Percentiles rank a stretch among this genome's conserved stretches.
Evolutionary conservation across 768 basidiomycete species (phyloP).

Genomic region (Lactarius quietus): DNA sequence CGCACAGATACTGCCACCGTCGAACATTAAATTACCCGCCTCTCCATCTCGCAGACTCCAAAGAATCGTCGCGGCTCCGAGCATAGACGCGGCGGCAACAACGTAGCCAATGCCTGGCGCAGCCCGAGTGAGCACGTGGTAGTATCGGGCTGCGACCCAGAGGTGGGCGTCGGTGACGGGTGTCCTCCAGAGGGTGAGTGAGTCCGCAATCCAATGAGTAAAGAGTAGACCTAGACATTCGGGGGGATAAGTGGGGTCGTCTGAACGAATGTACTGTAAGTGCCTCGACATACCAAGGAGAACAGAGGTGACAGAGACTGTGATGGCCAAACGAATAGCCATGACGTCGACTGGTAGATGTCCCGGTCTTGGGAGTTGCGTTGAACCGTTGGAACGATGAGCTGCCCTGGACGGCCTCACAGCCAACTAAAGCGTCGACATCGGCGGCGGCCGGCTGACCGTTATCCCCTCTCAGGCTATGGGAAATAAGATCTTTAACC

Average conservation of each 20-base stretch:
- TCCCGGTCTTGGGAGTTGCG: too few species aligned
- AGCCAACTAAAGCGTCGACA: too few species aligned
- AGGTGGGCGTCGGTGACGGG: slow-evolving; percentile 78
- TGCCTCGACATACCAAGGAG: slow-evolving; percentile 55
- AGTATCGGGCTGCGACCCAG: slow-evolving; percentile 81
- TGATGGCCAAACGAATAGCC: slow-evolving; percentile 68
- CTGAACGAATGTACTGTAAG: too few species aligned
- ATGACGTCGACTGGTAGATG: slow-evolving; percentile 22
- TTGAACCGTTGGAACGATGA: neutral
- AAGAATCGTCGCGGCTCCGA: slow-evolving; percentile 65
- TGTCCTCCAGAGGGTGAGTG: slow-evolving; percentile 83
- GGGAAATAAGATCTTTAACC: too few species aligned
- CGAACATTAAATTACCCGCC: slow-evolving; percentile 88
- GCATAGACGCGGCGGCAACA: slow-evolving; percentile 49
- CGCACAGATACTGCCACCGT: slow-evolving; percentile 85
- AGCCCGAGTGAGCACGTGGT: slow-evolving; percentile 69
- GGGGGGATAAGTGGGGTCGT: slow-evolving; percentile 8
- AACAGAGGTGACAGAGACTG: slow-evolving; percentile 76
- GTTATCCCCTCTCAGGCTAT: too few species aligned
- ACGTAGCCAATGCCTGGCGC: slow-evolving; percentile 55
- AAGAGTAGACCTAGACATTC: slow-evolving; percentile 64
- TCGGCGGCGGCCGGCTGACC: too few species aligned
- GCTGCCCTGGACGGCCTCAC: neutral
- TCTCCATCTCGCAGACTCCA: slow-evolving; percentile 75
- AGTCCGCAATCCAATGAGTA: slow-evolving; percentile 93